Base-by-base conservation (phyloP, 129 eudicot genomes). In the Flaveria robusta region DNA sequence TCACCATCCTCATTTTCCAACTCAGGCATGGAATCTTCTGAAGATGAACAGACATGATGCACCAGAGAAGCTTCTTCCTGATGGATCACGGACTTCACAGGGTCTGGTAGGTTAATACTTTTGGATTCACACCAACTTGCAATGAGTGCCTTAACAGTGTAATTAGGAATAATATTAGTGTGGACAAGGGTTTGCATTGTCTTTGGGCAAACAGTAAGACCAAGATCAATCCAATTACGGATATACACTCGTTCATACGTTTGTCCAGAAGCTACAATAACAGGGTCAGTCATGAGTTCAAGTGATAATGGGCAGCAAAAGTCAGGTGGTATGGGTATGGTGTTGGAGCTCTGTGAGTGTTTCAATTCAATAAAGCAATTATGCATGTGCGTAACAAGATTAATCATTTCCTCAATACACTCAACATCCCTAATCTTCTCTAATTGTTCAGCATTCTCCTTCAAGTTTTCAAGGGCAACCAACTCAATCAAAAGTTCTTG, bases 301-400 rank as follows among this genome's bases (percentile, higher is more conserved):
- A 95, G 97, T 12, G 99, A 95, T 41, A 95, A 87, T 10, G 99
- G 99, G 82, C 99, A 95, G 76, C 99, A 95, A 74, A 95, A 95
- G 79, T 95, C 99, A 37, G 96, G 76, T 66, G 99, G 99, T 74
- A 95, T 87, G 8, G 86, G 83, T 23, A 95, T 89, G 68, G 96
- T 84, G 50, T 81, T 84, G 71, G 78, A 72, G 83, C 89, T 83
- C 68, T 87, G 81, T 15, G 97, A 88, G 60, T 91, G 98, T 72
- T 91, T 95, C 74, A 84, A 71, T 75, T 47, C 76, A 74, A 91
- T 90, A 82, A 84, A 86, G 77, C 83, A 82, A 46, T 89, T 92
- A 41, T 95, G 97, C 97, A 95, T 88, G 82, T 90, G 88, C 24
- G 92, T 89, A 62, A 89, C 86, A 69, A 95, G 87, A 64, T 82